Conservation (phyloP, 1,139 yeast genomes). For the Geotrichum restrictum region DNA sequence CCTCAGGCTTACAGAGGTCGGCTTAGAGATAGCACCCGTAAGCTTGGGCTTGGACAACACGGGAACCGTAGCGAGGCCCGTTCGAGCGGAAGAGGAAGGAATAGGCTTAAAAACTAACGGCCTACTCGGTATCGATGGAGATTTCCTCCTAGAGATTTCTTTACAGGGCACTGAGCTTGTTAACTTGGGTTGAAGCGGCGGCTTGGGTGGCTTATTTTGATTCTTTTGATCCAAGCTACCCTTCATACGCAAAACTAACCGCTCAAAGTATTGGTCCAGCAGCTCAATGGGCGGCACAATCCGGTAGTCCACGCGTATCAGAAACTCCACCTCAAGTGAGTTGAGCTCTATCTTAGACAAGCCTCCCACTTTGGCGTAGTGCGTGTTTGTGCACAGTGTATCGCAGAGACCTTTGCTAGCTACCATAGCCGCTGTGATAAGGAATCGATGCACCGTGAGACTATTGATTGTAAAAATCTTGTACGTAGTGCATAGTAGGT, state of each 20-base stretch:
- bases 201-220: not conserved
- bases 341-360: constrained; percentile 81
- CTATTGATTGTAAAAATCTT: constrained; percentile 81
- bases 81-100: no score
- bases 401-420: constrained; percentile 93
- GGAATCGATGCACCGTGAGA: constrained; percentile 86
- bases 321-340: constrained; percentile 81
- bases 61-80: no score
- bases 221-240: not conserved
- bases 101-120: no score
- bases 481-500: constrained; percentile 71
- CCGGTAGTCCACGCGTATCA: constrained; percentile 74
- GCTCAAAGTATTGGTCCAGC: constrained; percentile 40
- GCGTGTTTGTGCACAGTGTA: constrained; percentile 87
- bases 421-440: constrained; percentile 84
- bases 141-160: no score
- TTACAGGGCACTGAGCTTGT: no score
- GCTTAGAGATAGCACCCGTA: no score
- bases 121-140: no score
- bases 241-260: constrained; percentile 32
- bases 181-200: no score
- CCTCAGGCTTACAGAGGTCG: no score
- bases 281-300: constrained; percentile 50
- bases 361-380: constrained; percentile 96
- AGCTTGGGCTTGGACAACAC: no score